Evolutionary conservation across 139 green algal species (phyloP).

Genomic region (Micractinium conductrix): DNA sequence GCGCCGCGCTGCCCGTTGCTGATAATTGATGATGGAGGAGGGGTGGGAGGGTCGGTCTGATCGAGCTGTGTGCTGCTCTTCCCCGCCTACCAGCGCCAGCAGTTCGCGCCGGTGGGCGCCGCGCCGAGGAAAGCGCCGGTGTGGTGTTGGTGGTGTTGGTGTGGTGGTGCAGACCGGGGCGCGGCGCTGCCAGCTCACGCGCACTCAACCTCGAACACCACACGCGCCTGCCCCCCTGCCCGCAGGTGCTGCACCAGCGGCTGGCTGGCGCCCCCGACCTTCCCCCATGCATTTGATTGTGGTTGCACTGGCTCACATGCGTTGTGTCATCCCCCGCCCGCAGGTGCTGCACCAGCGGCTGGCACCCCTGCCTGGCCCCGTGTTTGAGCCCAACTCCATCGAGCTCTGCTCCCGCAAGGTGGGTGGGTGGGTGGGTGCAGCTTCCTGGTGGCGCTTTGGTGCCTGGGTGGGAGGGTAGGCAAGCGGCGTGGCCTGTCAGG

Average conservation of each 20-base stretch:
- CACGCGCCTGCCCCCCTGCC: too few relatives aligned
- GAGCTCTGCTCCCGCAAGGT: constrained; percentile 56
- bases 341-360: constrained; percentile 53
- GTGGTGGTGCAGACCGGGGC: too few relatives aligned
- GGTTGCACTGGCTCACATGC: background rate
- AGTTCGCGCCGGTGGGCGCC: background rate
- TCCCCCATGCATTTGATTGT: too few relatives aligned
- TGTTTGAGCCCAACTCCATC: constrained; percentile 47
- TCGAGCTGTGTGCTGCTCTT: constrained; percentile 9
- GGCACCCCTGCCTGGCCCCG: constrained; percentile 47
- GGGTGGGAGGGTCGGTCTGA: background rate
- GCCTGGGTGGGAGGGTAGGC: background rate
- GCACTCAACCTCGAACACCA: too few relatives aligned
- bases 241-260: background rate
- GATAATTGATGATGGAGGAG: too few relatives aligned
- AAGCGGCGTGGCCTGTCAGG: too few relatives aligned
- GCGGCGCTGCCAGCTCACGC: too few relatives aligned
- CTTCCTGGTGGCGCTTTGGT: background rate
- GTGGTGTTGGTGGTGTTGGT: too few relatives aligned
- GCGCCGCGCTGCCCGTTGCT: too few relatives aligned
- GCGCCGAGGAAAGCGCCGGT: too few relatives aligned
- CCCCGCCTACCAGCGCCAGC: constrained; percentile 18
- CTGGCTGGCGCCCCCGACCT: too few relatives aligned
- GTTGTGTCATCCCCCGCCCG: background rate
- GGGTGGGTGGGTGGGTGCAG: background rate